Evolutionary conservation across 495 filamentous ascomycete genomes (phyloP).

Genomic region (Penicillium cataractarum): DNA sequence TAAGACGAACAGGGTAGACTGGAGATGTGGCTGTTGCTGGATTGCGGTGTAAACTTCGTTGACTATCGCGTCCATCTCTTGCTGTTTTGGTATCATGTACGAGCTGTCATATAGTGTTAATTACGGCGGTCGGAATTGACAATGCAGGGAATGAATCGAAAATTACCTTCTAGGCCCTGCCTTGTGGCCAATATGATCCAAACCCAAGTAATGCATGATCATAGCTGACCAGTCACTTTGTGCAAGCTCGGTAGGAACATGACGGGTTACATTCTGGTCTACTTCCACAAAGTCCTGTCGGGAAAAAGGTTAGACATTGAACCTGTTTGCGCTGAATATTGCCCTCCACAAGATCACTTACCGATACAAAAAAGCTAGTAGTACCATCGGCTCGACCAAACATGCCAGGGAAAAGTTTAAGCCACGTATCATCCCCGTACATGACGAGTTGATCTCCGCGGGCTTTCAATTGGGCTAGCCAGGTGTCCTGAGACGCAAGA

Average conservation of each 20-base stretch:
- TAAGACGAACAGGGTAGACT: slow-evolving; percentile 80
- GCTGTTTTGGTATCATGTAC: slow-evolving; percentile 91
- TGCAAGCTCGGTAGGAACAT: slow-evolving; percentile 74
- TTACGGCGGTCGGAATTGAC: neutral
- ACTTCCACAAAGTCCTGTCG: slow-evolving; percentile 94
- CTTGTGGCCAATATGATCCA: slow-evolving; percentile 98
- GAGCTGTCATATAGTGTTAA: slow-evolving; percentile 53
- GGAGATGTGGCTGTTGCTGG: slow-evolving; percentile 65
- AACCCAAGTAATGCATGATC: slow-evolving; percentile 91
- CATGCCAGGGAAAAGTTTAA: slow-evolving; percentile 89
- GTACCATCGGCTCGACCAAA: slow-evolving; percentile 90
- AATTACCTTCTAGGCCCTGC: slow-evolving; percentile 79
- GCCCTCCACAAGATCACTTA: slow-evolving; percentile 51
- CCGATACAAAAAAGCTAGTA: slow-evolving; percentile 96
- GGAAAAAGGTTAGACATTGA: neutral
- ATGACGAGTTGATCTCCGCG: slow-evolving; percentile 79
- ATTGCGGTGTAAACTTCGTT: slow-evolving; percentile 75
- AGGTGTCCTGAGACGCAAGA: slow-evolving; percentile 86
- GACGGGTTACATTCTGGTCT: slow-evolving; percentile 94
- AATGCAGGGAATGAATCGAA: neutral
- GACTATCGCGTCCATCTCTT: slow-evolving; percentile 90
- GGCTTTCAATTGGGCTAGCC: slow-evolving; percentile 88
- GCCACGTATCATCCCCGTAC: slow-evolving; percentile 98
- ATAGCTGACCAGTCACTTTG: slow-evolving; percentile 88
- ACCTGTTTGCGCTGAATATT: neutral